Conservation (phyloP, 148 eudicot genomes). For the Arctostaphylos glauca region DNA sequence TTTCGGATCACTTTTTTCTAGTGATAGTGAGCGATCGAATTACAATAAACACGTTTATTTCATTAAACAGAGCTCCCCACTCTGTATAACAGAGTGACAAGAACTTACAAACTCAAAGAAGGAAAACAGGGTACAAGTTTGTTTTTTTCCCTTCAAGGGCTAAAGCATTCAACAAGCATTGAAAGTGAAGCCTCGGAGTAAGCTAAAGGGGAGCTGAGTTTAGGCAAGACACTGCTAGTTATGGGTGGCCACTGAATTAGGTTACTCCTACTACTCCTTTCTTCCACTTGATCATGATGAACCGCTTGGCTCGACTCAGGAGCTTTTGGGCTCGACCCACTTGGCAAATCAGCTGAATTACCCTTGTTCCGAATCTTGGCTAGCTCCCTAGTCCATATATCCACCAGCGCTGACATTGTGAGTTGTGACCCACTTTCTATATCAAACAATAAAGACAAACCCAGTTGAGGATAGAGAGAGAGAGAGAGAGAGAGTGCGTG, state of each 20-base stretch:
- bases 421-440: slow-evolving; percentile 10
- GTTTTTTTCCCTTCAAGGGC: slow-evolving; percentile 31
- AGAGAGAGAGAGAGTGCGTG: background rate
- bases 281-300: background rate
- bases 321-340: slow-evolving; percentile 18
- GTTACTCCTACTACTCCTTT: background rate
- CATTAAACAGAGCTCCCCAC: background rate
- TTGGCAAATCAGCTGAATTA: slow-evolving; percentile 17
- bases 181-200: slow-evolving; percentile 36
- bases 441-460: background rate
- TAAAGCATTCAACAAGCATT: slow-evolving; percentile 40
- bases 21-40: background rate
- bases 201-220: slow-evolving; percentile 2
- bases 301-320: slow-evolving; percentile 6
- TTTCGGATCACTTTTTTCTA: too few species aligned
- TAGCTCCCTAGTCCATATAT: slow-evolving; percentile 38
- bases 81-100: background rate
- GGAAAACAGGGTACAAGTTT: background rate
- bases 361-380: slow-evolving; percentile 33
- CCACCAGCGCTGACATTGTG: slow-evolving; percentile 36
- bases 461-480: background rate
- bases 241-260: background rate
- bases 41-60: background rate
- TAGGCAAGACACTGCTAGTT: slow-evolving; percentile 8
- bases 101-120: background rate